Evolutionary conservation across 441 rosid species (phyloP).

Genomic region (Iberis amara): DNA sequence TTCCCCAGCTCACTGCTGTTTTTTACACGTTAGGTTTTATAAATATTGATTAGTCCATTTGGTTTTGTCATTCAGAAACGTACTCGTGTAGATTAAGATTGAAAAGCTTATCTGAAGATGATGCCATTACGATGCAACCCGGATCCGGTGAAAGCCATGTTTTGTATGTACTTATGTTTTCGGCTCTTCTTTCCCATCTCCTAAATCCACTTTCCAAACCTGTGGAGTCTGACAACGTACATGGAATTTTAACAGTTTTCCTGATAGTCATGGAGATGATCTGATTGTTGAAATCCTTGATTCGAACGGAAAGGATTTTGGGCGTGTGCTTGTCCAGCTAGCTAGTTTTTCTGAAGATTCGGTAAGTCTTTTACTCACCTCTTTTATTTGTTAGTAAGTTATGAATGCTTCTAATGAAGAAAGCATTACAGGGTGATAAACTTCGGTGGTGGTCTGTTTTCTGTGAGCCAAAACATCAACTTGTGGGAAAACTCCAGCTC

Average conservation of each 20-base stretch:
- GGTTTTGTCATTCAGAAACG: conserved; percentile 50
- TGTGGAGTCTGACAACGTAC: conserved; percentile 27
- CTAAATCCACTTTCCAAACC: conserved; percentile 23
- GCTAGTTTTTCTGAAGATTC: conserved; percentile 77
- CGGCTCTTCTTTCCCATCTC: conserved; percentile 14
- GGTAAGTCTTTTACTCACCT: conserved; percentile 36
- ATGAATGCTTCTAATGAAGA: conserved; percentile 32
- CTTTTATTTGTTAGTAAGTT: conserved; percentile 18
- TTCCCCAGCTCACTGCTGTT: conserved; percentile 1
- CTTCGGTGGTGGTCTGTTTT: conserved; percentile 94
- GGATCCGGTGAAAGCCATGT: conserved; percentile 95
- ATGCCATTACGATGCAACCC: conserved; percentile 71
- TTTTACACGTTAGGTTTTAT: not conserved
- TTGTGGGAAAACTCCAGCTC: conserved; percentile 82
- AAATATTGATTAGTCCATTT: conserved; percentile 14
- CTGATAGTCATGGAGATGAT: conserved; percentile 94
- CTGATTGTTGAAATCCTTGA: conserved; percentile 82
- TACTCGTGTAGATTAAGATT: conserved; percentile 67
- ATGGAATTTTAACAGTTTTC: conserved; percentile 66
- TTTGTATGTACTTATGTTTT: conserved; percentile 58
- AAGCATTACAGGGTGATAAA: conserved; percentile 72
- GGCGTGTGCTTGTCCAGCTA: conserved; percentile 90
- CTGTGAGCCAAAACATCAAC: conserved; percentile 92
- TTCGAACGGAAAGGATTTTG: conserved; percentile 76
- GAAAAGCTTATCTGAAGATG: conserved; percentile 84